phyloP scores from a whole-genome alignment of 441 rosid species.

The Macaranga tanarius region DNA sequence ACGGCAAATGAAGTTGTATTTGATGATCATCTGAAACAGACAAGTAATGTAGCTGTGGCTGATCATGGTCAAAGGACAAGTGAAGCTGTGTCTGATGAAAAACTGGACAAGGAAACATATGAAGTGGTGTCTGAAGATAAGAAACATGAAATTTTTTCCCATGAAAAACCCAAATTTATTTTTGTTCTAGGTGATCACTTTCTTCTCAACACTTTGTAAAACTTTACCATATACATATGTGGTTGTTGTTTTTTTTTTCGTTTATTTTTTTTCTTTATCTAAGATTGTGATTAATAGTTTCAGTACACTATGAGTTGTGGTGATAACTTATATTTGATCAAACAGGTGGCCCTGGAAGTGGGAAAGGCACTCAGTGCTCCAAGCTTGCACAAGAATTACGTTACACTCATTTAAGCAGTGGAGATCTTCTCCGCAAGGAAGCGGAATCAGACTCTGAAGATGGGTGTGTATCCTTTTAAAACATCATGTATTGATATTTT shows the following conservation, averaged over 20 bases:
- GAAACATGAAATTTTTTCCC: not conserved
- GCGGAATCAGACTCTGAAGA: slow-evolving; percentile 51
- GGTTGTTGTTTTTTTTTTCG: too few relatives aligned
- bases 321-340: too few relatives aligned
- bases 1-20: not conserved
- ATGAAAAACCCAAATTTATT: slow-evolving; percentile 51
- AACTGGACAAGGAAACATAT: not conserved
- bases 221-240: too few relatives aligned
- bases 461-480: slow-evolving; percentile 34
- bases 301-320: too few relatives aligned
- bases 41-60: not conserved
- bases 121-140: not conserved
- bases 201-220: not conserved
- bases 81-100: not conserved
- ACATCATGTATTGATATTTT: not conserved
- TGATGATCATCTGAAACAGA: not conserved
- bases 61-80: not conserved
- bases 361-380: slow-evolving; percentile 73
- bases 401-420: slow-evolving; percentile 70
- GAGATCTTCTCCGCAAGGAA: slow-evolving; percentile 66
- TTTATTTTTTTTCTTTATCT: too few relatives aligned
- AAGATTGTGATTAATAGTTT: too few relatives aligned
- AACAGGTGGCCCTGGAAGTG: slow-evolving; percentile 77
- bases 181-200: slow-evolving; percentile 66
- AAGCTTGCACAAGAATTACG: slow-evolving; percentile 51